Evolutionary conservation across 2,329 filamentous ascomycete genomes (phyloP), one percentile per base, ranked within the genome.

Genomic region (Fusarium sp.): DNA sequence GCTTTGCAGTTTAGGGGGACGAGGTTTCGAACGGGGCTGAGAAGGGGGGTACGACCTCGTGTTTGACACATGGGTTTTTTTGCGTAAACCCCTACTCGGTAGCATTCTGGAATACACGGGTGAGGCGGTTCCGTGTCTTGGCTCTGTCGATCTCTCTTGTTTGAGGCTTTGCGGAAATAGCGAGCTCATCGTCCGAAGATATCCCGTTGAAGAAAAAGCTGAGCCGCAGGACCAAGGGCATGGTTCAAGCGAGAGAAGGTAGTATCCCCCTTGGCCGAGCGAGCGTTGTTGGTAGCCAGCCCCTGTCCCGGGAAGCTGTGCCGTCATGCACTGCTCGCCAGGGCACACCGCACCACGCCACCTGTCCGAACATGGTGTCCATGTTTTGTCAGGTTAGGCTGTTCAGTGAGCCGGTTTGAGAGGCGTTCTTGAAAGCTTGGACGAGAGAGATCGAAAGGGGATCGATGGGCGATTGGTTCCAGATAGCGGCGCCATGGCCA

Each of bases 141-240:
- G 37, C 39, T 43, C 18, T 62, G 59, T 30, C 48, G 59, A 62
- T 62, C 59, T 25, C 39, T 20, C 39, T 43, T 37, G 37, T 32
- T 60, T 60, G 57, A 60, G 25, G 25, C 30, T 30, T 30, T 60
- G 57, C 57, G 35, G 57, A 60, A 60, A 43, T 43, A 43, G 34
- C 35, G 32, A 23, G 9, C 27, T 7, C 14, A 37, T 2, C 37
- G 20, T 27, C 54, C 54, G 16, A 41, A 23, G 37, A 23, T 30
- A n/a, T 20, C 27, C 18, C 35, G 35, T 59, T 59, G 16, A 16
- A 18, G 18, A 39, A 14, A 43, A 30, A 27, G 35, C 37, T 43
- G 57, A 60, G 57, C 57, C 57, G 37, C 57, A 41, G 37, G 18
- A 27, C 18, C 52, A 57, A 57, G n/a, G 6, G 20, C 52, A 57